phyloP scores from a whole-genome alignment of 768 basidiomycete genomes.

The Leucocoprinus sp. region DNA sequence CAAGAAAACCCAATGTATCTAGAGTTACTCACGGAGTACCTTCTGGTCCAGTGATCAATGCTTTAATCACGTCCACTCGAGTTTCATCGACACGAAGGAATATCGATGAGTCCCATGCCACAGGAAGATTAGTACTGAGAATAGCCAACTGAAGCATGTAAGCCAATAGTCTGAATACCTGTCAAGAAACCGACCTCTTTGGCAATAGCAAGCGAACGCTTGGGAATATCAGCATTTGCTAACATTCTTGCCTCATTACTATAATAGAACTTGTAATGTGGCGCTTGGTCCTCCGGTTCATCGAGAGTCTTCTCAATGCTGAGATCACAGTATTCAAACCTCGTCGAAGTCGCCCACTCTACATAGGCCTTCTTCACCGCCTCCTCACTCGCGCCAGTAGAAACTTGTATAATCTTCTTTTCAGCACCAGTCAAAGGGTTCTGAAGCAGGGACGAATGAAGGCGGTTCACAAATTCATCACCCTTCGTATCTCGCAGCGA shows the following conservation, averaged over 20 bases:
- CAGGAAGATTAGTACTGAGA: constrained; percentile 88
- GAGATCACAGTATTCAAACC: constrained; percentile 93
- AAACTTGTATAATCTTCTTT: constrained; percentile 3
- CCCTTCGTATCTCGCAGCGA: constrained; percentile 88
- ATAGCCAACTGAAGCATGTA: constrained; percentile 66
- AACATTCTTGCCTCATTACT: constrained; percentile 81
- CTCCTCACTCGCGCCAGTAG: constrained; percentile 46
- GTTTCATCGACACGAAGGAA: constrained; percentile 91
- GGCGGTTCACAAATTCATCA: constrained; percentile 70
- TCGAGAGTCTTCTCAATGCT: constrained; percentile 31
- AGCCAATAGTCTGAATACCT: constrained; percentile 4
- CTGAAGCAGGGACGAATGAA: constrained; percentile 70
- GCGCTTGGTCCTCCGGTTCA: constrained; percentile 42
- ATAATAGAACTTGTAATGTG: constrained; percentile 77
- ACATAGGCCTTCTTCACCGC: constrained; percentile 62
- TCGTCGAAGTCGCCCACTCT: constrained; percentile 72
- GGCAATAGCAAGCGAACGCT: constrained; percentile 87
- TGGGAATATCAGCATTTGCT: constrained; percentile 79
- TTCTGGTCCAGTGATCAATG: constrained; percentile 87
- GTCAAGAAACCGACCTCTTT: constrained; percentile 58
- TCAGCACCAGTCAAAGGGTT: constrained; percentile 40
- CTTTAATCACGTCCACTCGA: constrained; percentile 87
- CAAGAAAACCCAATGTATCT: background rate
- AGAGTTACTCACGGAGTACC: constrained; percentile 73
- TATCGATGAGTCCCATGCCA: constrained; percentile 90